phyloP scores from a whole-genome alignment of 345 rosid genomes.

The Eucalyptus urophylla region DNA sequence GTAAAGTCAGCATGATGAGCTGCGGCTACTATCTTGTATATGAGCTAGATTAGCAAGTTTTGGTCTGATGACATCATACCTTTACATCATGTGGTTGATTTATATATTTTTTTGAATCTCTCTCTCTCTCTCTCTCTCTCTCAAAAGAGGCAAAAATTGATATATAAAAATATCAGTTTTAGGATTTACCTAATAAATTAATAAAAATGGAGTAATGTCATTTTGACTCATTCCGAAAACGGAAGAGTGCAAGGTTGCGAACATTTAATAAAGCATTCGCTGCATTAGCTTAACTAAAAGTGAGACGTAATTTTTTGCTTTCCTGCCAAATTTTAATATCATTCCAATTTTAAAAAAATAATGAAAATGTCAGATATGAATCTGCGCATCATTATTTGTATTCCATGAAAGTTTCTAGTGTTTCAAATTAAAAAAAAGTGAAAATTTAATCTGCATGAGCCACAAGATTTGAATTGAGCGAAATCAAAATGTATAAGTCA shows the following conservation, averaged over 20 bases:
- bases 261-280: neutral
- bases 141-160: neutral
- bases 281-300: neutral
- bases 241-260: neutral
- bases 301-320: neutral
- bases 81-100: neutral
- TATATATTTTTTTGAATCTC: neutral
- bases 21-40: neutral
- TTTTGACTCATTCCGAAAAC: neutral
- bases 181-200: neutral
- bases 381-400: neutral
- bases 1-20: neutral
- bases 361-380: neutral
- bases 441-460: neutral
- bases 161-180: neutral
- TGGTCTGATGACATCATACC: neutral
- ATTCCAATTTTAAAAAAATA: neutral
- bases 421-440: neutral
- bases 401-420: neutral
- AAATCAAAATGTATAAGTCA: neutral
- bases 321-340: neutral
- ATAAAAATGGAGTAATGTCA: neutral
- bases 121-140: neutral
- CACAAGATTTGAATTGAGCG: neutral
- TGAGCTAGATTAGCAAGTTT: neutral